Evolutionary conservation across 2,329 filamentous ascomycete genomes (phyloP).

Genomic region (Zymoseptoria pseudotritici): DNA sequence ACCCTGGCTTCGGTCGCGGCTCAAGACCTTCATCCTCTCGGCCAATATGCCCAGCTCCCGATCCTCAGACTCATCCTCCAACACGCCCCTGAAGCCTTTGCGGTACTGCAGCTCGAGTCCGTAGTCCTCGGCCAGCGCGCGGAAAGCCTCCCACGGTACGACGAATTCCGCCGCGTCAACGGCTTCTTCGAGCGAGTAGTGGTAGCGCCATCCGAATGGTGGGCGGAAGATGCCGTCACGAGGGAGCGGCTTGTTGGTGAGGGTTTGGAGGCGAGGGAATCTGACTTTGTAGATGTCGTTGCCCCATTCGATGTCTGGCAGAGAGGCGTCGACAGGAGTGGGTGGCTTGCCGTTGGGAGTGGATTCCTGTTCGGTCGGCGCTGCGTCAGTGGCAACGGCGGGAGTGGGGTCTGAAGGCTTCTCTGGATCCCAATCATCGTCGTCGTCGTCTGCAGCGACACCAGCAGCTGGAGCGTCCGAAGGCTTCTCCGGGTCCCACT

Average conservation of each 20-base stretch:
- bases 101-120: constrained; percentile 94
- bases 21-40: constrained; percentile 90
- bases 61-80: constrained; percentile 85
- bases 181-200: constrained; percentile 89
- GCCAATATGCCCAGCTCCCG: constrained; percentile 72
- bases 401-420: constrained; percentile 39
- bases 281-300: constrained; percentile 88
- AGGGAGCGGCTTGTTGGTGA: constrained; percentile 39
- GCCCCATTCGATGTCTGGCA: constrained; percentile 67
- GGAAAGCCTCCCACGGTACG: constrained; percentile 96
- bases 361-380: constrained; percentile 14
- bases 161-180: constrained; percentile 97
- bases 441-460: constrained; percentile 14
- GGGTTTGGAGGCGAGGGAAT: constrained; percentile 60
- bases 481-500: constrained; percentile 37
- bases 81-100: constrained; percentile 83
- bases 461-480: constrained; percentile 32
- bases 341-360: constrained; percentile 21
- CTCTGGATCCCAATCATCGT: constrained; percentile 33
- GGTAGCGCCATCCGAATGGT: constrained; percentile 96
- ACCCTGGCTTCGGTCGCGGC: constrained; percentile 47
- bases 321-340: constrained; percentile 26
- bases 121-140: constrained; percentile 90
- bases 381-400: constrained; percentile 18
- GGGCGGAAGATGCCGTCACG: constrained; percentile 86